These are phyloP conservation scores for Chenopodium album DNA, from an alignment of 148 eudicot species.

Conservation along the genomic window DNA sequence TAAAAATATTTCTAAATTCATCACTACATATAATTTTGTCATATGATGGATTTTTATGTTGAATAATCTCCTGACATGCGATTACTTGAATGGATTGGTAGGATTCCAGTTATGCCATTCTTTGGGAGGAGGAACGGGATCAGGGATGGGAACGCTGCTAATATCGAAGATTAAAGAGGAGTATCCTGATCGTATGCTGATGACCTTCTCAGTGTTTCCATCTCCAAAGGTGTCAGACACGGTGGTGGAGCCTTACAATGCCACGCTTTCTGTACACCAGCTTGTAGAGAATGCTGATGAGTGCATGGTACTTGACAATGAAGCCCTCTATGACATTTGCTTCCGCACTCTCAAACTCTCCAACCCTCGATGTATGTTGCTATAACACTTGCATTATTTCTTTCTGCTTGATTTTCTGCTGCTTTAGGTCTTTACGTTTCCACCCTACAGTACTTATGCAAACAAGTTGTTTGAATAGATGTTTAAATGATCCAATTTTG, in stretches of 20 bases:
- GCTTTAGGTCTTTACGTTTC: background rate
- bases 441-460: too few relatives aligned
- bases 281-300: conserved; percentile 39
- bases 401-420: background rate
- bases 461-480: too few relatives aligned
- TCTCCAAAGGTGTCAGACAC: conserved; percentile 67
- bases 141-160: conserved; percentile 63
- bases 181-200: conserved; percentile 35
- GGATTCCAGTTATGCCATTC: conserved; percentile 71
- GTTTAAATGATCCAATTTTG: background rate
- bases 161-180: conserved; percentile 36
- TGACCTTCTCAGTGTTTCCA: conserved; percentile 44
- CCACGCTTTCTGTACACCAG: conserved; percentile 57
- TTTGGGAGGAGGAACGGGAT: conserved; percentile 71
- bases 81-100: conserved; percentile 7
- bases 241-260: conserved; percentile 71
- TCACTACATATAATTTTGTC: background rate
- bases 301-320: conserved; percentile 38
- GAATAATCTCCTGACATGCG: background rate
- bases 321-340: conserved; percentile 57
- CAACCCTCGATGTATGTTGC: conserved; percentile 48
- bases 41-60: background rate
- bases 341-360: conserved; percentile 71
- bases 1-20: background rate
- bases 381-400: background rate